Evolutionary conservation across 2,329 filamentous ascomycete genomes (phyloP), one percentile per base, ranked within the genome.

Genomic region (Sarocladiaceae sp.): DNA sequence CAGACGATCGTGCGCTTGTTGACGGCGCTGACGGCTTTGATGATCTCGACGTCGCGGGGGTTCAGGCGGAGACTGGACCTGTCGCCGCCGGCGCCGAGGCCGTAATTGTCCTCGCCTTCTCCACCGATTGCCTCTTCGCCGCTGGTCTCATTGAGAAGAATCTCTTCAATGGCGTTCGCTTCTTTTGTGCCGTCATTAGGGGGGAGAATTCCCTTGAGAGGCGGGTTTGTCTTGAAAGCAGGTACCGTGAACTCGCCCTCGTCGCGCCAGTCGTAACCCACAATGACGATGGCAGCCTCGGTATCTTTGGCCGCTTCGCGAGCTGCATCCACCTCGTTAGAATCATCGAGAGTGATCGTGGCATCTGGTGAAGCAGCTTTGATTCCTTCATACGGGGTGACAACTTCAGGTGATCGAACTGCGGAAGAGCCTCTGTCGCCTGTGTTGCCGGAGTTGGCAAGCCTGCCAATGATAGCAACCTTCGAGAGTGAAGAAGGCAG

Each of bases 231-330:
- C 9, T 48, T 45, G 15, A 48, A 46, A 2, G 52, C 31, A 2
- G 52, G 52, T 3, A 39, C 45, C 7, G 44, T 46, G 33, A 43
- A 52, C 33, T 54, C 52, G 5, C 52, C 52, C 37, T 54, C 52
- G 23, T 54, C 48, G 0, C 27, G 6, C 9, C 31, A 45, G 37
- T 51, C 43, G 31, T 54, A 55, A 13, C 53, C 53, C 2, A 52
- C 51, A n/a, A 54, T 23, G 2, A 50, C 48, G 6, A 53, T 34
- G 2, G 35, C 52, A 3, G 47, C 48, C n/a, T 54, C 45, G 9
- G 43, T 43, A 3, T 19, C 32, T 1, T 41, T 18, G 1, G 50
- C 46, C 11, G 47, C 34, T 1, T 13, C 16, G 2, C 24, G 32
- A 7, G 43, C 27, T 4, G 32, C 23, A 1, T 44, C 43, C 0